Conservation (phyloP, 2,329 filamentous ascomycete species). For the Arthrinium phaeospermum region DNA sequence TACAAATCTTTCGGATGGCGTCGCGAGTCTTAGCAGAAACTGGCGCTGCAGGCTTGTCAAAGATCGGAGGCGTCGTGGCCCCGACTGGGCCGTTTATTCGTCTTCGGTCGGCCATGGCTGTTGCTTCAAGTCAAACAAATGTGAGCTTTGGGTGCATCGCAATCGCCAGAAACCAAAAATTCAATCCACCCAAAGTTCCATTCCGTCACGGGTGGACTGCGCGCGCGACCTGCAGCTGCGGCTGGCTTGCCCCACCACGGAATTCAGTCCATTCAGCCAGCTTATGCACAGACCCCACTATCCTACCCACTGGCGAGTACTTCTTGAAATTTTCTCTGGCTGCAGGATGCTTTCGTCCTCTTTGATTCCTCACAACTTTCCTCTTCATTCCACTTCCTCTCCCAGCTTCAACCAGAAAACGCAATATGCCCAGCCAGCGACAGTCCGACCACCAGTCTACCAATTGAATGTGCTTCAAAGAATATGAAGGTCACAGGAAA, state of each 20-base stretch:
- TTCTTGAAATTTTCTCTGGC: slow-evolving; percentile 22
- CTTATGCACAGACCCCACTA: slow-evolving; percentile 24
- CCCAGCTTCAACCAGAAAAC: background rate
- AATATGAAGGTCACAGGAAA: slow-evolving; percentile 12
- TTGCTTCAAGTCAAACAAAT: background rate
- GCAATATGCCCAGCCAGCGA: background rate
- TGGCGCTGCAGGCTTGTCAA: slow-evolving; percentile 53
- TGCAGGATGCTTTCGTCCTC: background rate
- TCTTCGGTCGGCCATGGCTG: slow-evolving; percentile 78
- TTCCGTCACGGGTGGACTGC: slow-evolving; percentile 11
- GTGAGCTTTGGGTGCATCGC: background rate
- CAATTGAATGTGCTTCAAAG: slow-evolving; percentile 18
- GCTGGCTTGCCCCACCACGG: slow-evolving; percentile 17
- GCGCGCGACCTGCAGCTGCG: slow-evolving; percentile 6
- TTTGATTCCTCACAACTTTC: slow-evolving; percentile 9
- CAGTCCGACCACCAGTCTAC: background rate
- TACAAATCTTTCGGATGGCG: slow-evolving; percentile 85
- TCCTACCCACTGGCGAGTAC: background rate
- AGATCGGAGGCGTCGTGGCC: slow-evolving; percentile 77
- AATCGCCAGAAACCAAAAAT: slow-evolving; percentile 17
- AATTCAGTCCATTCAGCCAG: slow-evolving; percentile 17
- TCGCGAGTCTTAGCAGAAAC: slow-evolving; percentile 63
- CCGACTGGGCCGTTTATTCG: slow-evolving; percentile 88
- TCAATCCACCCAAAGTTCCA: slow-evolving; percentile 17
- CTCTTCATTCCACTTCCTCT: slow-evolving; percentile 9